These are phyloP conservation scores for Combretum micranthum DNA, from an alignment of 345 rosid species.

Conservation along the genomic window DNA sequence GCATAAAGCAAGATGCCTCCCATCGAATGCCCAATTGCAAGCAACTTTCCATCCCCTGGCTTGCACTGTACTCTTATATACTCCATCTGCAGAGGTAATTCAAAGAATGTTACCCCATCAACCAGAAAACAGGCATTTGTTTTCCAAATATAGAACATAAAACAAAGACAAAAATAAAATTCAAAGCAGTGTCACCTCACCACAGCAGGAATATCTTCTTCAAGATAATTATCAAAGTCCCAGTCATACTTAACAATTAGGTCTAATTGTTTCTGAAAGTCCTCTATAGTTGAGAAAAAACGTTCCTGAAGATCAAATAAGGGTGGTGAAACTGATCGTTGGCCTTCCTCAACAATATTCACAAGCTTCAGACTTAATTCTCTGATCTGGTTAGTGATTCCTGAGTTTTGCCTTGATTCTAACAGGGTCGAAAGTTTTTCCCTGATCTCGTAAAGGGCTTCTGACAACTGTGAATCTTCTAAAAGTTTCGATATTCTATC, in stretches of 20 bases:
- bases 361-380: slow-evolving; percentile 72
- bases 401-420: slow-evolving; percentile 74
- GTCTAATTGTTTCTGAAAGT: slow-evolving; percentile 92
- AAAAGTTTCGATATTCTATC: slow-evolving; percentile 72
- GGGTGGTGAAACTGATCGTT: slow-evolving; percentile 73
- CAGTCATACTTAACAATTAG: slow-evolving; percentile 82
- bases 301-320: slow-evolving; percentile 77
- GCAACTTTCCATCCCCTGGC: slow-evolving; percentile 59
- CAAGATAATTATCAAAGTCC: slow-evolving; percentile 92
- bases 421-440: slow-evolving; percentile 60
- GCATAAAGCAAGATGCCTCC: slow-evolving; percentile 78
- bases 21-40: slow-evolving; percentile 79
- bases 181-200: slow-evolving; percentile 63
- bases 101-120: background rate
- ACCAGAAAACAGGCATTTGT: background rate
- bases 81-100: slow-evolving; percentile 40
- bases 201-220: slow-evolving; percentile 98
- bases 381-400: slow-evolving; percentile 57
- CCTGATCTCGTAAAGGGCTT: slow-evolving; percentile 63
- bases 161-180: slow-evolving; percentile 8
- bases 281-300: slow-evolving; percentile 69
- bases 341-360: slow-evolving; percentile 71
- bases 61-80: slow-evolving; percentile 42
- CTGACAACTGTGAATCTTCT: slow-evolving; percentile 67
- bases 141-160: background rate